These are phyloP conservation scores for Mucor indicus DNA, from an alignment of 371 early-diverging fungal species.

Conservation along the genomic window DNA sequence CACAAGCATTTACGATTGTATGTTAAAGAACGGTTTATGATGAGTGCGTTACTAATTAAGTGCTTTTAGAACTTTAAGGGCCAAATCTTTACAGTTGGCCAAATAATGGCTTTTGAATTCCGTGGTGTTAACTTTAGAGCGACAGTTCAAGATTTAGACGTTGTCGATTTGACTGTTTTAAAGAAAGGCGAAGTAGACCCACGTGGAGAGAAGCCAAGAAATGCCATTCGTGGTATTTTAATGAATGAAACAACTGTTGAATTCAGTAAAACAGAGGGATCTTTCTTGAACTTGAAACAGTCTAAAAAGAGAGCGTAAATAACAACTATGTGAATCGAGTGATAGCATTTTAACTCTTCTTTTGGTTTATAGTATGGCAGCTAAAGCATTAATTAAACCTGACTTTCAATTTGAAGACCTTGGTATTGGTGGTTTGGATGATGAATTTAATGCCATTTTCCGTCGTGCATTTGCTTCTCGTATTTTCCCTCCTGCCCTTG, in stretches of 20 bases:
- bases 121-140: conserved; percentile 70
- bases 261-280: conserved; percentile 69
- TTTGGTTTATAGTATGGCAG: conserved; percentile 36
- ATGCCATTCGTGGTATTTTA: conserved; percentile 65
- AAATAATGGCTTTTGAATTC: conserved; percentile 79
- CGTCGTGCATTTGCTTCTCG: conserved; percentile 99
- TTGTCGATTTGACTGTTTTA: conserved; percentile 62
- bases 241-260: conserved; percentile 68
- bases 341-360: background rate
- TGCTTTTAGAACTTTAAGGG: conserved; percentile 55
- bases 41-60: background rate
- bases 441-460: conserved; percentile 97
- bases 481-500: conserved; percentile 95
- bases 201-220: conserved; percentile 14
- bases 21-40: conserved; percentile 1
- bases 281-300: conserved; percentile 75
- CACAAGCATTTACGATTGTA: conserved; percentile 62
- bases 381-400: conserved; percentile 81
- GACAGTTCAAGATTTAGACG: conserved; percentile 53
- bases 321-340: background rate
- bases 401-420: conserved; percentile 98
- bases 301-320: conserved; percentile 54
- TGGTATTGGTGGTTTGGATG: conserved; percentile 99
- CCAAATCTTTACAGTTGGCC: conserved; percentile 74
- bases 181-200: conserved; percentile 45